Conservation (phyloP, 2,329 filamentous ascomycete species). For the Emericellopsis atlantica region DNA sequence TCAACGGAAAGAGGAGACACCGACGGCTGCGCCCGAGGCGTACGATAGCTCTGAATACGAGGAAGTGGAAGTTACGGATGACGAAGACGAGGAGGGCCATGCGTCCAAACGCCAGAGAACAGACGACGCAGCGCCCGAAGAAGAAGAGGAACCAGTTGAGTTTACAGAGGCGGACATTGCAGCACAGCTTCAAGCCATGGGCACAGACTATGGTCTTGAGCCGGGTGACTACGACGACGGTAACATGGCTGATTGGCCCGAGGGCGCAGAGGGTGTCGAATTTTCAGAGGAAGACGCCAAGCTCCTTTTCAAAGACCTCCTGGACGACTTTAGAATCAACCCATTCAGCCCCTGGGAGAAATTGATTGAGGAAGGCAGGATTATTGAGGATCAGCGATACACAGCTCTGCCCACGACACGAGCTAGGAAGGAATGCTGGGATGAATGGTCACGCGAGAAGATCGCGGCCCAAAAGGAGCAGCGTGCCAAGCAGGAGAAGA, state of each 20-base stretch:
- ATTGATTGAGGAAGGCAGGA: constrained; percentile 65
- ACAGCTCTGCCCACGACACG: constrained; percentile 73
- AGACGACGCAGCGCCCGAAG: constrained; percentile 33
- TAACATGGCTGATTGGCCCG: constrained; percentile 48
- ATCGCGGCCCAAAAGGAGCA: constrained; percentile 62
- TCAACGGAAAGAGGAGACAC: constrained; percentile 2
- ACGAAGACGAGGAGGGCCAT: constrained; percentile 27
- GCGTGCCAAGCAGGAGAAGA: constrained; percentile 64
- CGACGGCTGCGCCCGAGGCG: constrained; percentile 7
- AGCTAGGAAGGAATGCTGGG: constrained; percentile 68
- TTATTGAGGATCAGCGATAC: constrained; percentile 81
- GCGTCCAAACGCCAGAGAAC: constrained; percentile 48
- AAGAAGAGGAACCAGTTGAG: constrained; percentile 47
- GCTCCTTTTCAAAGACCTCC: constrained; percentile 70
- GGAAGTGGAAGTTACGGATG: constrained; percentile 49
- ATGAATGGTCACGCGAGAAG: constrained; percentile 68
- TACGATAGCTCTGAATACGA: constrained; percentile 63
- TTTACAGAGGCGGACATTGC: constrained; percentile 93
- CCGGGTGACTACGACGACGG: constrained; percentile 64
- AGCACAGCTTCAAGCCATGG: constrained; percentile 83
- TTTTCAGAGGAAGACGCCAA: constrained; percentile 66
- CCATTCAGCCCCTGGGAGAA: constrained; percentile 91
- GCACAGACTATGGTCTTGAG: constrained; percentile 68
- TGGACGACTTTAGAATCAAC: constrained; percentile 70
- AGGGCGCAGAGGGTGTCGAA: constrained; percentile 57